A percentile compares a stretch with the other conserved stretches of the same genome.
Evolutionary conservation across 371 early-diverging fungal species (phyloP).

Genomic region (Mortierella sp.): DNA sequence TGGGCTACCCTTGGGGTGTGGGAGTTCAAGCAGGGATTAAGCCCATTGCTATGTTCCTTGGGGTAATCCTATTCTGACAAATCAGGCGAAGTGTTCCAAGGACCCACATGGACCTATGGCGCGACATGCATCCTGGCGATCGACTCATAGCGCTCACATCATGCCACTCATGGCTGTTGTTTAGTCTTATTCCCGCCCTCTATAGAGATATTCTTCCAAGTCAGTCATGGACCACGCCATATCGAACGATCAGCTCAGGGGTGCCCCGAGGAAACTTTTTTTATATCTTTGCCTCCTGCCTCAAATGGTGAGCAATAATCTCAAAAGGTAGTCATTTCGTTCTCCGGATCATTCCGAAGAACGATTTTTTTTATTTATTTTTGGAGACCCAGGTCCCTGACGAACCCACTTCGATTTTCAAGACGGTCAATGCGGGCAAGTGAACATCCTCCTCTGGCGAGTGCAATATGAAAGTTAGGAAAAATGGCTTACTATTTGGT

Average conservation of each 20-base stretch:
- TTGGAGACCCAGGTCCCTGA: background rate
- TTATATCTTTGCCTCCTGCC: constrained; percentile 18
- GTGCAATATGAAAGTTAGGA: too few relatives aligned
- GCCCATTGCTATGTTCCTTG: background rate
- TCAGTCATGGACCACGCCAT: too few relatives aligned
- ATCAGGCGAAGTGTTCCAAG: background rate
- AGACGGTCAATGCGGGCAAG: constrained; percentile 1
- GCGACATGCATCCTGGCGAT: background rate
- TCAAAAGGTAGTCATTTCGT: constrained; percentile 17
- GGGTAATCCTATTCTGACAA: background rate
- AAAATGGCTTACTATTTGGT: too few relatives aligned
- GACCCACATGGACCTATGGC: background rate
- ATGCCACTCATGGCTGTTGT: too few relatives aligned
- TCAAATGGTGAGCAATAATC: constrained; percentile 35
- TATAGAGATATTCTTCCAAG: too few relatives aligned
- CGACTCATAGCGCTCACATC: too few relatives aligned
- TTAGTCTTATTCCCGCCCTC: too few relatives aligned
- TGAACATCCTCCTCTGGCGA: too few relatives aligned
- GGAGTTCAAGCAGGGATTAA: background rate
- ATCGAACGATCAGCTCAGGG: background rate
- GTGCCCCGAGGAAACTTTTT: background rate
- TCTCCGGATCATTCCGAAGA: constrained; percentile 36
- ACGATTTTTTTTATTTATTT: background rate
- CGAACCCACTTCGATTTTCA: too few relatives aligned
- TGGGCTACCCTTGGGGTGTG: background rate